A percentile compares a stretch with the other conserved stretches of the same genome.
These are phyloP conservation scores for Malus sieversii DNA, from an alignment of 306 rosid species.

Conservation along the genomic window DNA sequence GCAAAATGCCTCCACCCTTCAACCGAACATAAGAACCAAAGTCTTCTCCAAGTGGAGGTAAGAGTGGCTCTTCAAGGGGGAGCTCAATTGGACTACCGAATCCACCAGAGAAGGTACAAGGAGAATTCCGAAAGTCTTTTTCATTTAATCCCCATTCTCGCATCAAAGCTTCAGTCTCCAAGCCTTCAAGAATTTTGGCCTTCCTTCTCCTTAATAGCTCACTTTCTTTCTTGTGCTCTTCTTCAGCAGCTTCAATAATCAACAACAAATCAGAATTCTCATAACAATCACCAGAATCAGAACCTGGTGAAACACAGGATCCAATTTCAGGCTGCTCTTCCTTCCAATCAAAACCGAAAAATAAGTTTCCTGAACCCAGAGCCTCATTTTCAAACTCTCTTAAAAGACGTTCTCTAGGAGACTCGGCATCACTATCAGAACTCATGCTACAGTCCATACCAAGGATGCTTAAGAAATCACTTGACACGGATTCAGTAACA, in stretches of 20 bases:
- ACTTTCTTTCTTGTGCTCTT: conserved; percentile 38
- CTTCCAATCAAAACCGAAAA: conserved; percentile 30
- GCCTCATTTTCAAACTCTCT: conserved; percentile 66
- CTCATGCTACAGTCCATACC: conserved; percentile 28
- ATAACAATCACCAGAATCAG: conserved; percentile 8
- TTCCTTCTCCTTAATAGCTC: conserved; percentile 51
- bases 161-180: conserved; percentile 71
- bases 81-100: conserved; percentile 88
- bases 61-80: conserved; percentile 34
- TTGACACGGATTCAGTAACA: conserved; percentile 49
- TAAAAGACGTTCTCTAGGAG: conserved; percentile 72
- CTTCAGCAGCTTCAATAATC: conserved; percentile 48
- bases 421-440: conserved; percentile 41
- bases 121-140: conserved; percentile 53
- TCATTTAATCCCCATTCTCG: conserved; percentile 70
- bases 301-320: conserved; percentile 4
- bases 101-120: conserved; percentile 45
- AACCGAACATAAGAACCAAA: conserved; percentile 52
- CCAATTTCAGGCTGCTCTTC: conserved; percentile 33
- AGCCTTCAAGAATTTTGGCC: conserved; percentile 57
- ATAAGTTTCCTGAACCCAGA: conserved; percentile 30
- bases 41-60: conserved; percentile 62
- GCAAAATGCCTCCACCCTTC: conserved; percentile 53
- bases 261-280: conserved; percentile 48
- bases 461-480: conserved; percentile 59